These are phyloP conservation scores for Bremia lactucae DNA, from an alignment of 352 stramenopile species.

Conservation along the genomic window DNA sequence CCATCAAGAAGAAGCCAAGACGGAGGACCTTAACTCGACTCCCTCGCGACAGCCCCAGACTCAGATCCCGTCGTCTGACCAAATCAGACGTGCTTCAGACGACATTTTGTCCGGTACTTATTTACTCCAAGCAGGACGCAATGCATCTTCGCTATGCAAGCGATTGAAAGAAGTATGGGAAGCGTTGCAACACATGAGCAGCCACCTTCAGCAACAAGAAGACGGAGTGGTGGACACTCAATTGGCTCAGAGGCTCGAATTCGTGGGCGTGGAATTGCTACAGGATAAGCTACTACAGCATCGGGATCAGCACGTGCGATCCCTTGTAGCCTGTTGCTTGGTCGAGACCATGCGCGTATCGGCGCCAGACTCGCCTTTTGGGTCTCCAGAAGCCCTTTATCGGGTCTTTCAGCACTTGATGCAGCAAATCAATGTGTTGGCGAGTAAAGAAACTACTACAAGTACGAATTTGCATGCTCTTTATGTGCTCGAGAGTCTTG, in stretches of 20 bases:
- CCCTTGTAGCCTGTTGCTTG: conserved; percentile 59
- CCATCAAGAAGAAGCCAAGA: conserved; percentile 19
- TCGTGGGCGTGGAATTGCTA: conserved; percentile 48
- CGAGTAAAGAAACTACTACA: conserved; percentile 17
- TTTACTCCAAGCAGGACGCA: conserved; percentile 9
- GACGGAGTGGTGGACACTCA: conserved; percentile 14
- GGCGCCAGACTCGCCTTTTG: conserved; percentile 54
- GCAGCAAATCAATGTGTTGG: conserved; percentile 37
- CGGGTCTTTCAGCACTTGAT: conserved; percentile 56
- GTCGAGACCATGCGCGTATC: conserved; percentile 62
- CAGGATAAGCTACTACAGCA: conserved; percentile 39
- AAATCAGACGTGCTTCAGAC: neutral
- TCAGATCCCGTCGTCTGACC: conserved; percentile 4
- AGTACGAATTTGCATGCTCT: conserved; percentile 30
- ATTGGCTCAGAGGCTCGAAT: conserved; percentile 21
- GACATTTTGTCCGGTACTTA: conserved; percentile 12
- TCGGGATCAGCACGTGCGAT: conserved; percentile 37
- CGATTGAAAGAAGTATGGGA: conserved; percentile 44
- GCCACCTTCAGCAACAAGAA: conserved; percentile 33
- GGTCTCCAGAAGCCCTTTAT: conserved; percentile 55
- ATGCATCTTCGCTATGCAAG: conserved; percentile 26
- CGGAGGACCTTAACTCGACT: conserved; percentile 13
- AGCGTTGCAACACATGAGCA: conserved; percentile 29
- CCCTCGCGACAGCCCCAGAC: conserved; percentile 4
- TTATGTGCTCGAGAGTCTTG: conserved; percentile 63